phyloP scores from a whole-genome alignment of 257 asterid species.

The Solanum clarkiae region DNA sequence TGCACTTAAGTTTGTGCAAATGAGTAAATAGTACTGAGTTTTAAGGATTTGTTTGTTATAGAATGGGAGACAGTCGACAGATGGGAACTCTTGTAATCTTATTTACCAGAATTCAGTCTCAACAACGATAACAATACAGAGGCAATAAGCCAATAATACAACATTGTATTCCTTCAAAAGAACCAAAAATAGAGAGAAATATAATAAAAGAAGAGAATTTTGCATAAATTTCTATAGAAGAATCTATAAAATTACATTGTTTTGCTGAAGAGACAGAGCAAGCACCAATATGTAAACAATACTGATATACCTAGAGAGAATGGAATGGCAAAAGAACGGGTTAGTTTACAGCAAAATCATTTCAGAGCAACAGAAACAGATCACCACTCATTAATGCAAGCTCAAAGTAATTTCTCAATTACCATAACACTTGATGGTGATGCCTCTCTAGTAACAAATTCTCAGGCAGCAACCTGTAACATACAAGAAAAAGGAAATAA shows the following conservation, averaged over 20 bases:
- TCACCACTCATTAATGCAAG: background rate
- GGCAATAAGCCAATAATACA: constrained; percentile 4
- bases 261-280: background rate
- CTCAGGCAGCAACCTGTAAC: constrained; percentile 36
- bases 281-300: background rate
- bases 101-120: constrained; percentile 6
- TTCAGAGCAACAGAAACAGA: background rate
- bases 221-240: background rate
- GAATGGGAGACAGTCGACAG: background rate
- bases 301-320: background rate
- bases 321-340: background rate
- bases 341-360: background rate
- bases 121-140: background rate
- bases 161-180: background rate
- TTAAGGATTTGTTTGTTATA: background rate
- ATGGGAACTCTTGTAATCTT: background rate
- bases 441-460: background rate
- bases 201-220: background rate
- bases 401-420: background rate
- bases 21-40: background rate
- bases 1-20: background rate
- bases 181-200: background rate
- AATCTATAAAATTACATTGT: background rate
- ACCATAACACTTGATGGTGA: background rate
- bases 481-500: background rate